Conservation (phyloP, 192 early-diverging fungal species). For the Entomortierella lignicola region DNA sequence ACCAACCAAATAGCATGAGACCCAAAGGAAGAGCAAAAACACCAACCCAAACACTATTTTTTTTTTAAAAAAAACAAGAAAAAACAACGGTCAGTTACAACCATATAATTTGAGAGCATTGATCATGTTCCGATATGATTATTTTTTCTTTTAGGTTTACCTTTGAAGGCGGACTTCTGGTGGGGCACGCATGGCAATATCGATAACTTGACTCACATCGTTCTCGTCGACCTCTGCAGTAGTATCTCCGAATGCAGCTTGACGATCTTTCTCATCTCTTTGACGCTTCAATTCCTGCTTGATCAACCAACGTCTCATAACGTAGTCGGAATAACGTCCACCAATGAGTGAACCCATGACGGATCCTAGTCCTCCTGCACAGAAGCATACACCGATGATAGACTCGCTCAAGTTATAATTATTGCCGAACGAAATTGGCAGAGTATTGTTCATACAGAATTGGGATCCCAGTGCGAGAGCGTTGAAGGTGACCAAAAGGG, state of each 20-base stretch:
- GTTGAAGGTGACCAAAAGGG: constrained; percentile 47
- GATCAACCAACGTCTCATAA: constrained; percentile 47
- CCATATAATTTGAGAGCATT: too few relatives aligned
- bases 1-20: constrained; percentile 50
- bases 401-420: constrained; percentile 50
- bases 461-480: constrained; percentile 44
- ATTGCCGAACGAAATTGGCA: constrained; percentile 43
- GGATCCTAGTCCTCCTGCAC: constrained; percentile 56
- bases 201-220: constrained; percentile 4
- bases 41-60: constrained; percentile 51
- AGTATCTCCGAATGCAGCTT: constrained; percentile 8
- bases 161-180: constrained; percentile 47
- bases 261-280: constrained; percentile 19
- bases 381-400: constrained; percentile 57
- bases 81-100: too few relatives aligned
- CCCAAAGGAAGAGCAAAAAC: constrained; percentile 35
- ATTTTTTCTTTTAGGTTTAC: constrained; percentile 5
- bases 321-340: constrained; percentile 55
- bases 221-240: constrained; percentile 1
- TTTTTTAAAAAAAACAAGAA: background rate
- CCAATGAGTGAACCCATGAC: constrained; percentile 51
- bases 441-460: constrained; percentile 54
- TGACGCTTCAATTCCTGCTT: constrained; percentile 31
- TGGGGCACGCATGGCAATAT: constrained; percentile 27
- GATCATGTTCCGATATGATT: too few relatives aligned